These are phyloP conservation scores for Plasmopara halstedii DNA, from an alignment of 352 stramenopile species.

Conservation along the genomic window DNA sequence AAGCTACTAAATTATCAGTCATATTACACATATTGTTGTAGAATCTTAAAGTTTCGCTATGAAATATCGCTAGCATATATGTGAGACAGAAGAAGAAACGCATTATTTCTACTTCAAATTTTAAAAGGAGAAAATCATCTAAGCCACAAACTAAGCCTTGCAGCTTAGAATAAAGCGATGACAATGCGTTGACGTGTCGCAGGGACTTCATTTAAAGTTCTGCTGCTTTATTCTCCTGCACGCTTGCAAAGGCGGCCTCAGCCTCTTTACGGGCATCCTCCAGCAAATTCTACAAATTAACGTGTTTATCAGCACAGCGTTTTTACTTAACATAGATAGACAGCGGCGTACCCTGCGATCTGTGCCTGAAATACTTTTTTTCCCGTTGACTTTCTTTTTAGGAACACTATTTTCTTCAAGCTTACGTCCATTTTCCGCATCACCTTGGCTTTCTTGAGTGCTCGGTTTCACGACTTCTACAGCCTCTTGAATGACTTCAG, in stretches of 20 bases:
- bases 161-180: too few relatives aligned
- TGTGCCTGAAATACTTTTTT: constrained; percentile 24
- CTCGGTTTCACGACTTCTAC: not conserved
- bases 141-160: too few relatives aligned
- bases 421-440: constrained; percentile 3
- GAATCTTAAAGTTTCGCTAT: too few relatives aligned
- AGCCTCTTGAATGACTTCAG: constrained; percentile 1
- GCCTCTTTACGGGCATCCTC: constrained; percentile 33
- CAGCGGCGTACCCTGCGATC: constrained; percentile 19
- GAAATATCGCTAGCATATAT: too few relatives aligned
- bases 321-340: not conserved
- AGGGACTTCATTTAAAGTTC: constrained; percentile 16
- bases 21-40: too few relatives aligned
- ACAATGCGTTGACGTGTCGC: not conserved
- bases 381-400: constrained; percentile 27
- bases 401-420: not conserved
- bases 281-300: constrained; percentile 27
- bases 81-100: too few relatives aligned
- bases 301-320: constrained; percentile 1
- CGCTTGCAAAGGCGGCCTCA: constrained; percentile 18
- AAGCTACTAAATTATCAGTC: too few relatives aligned
- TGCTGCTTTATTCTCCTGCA: constrained; percentile 2
- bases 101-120: too few relatives aligned
- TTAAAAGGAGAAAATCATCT: too few relatives aligned
- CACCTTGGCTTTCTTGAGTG: constrained; percentile 9